These are phyloP conservation scores for Rhynchospora pubera DNA, from an alignment of 176 grass and related monocot species.

Conservation along the genomic window DNA sequence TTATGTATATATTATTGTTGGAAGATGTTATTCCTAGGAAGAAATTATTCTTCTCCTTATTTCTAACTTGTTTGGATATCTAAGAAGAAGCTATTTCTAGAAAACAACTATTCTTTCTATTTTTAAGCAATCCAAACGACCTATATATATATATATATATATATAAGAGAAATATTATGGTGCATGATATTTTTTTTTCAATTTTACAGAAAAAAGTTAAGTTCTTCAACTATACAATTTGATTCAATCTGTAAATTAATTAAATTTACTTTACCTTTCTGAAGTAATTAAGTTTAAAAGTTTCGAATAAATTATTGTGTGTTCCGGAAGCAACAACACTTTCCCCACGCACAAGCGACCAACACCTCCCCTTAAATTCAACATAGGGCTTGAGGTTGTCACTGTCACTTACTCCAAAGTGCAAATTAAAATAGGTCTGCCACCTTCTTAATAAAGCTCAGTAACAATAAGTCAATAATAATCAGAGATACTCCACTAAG, in stretches of 20 bases:
- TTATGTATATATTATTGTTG: no score
- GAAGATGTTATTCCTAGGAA: no score
- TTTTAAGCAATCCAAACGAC: no score
- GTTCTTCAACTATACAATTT: no score
- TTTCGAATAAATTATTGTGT: neutral
- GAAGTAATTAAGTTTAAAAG: neutral
- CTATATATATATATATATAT: no score
- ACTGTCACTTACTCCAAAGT: neutral
- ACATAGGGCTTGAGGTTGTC: neutral
- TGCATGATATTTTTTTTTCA: no score
- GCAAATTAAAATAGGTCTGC: neutral
- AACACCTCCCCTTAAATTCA: neutral
- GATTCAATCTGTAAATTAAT: neutral
- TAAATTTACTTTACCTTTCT: neutral
- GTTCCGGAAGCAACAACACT: neutral
- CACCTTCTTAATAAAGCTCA: neutral
- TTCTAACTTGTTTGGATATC: no score
- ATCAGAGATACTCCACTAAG: neutral
- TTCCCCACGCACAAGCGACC: conserved; percentile 5
- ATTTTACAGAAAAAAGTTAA: no score
- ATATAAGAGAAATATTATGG: no score
- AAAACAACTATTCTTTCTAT: no score
- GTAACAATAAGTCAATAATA: neutral
- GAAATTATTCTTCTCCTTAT: no score
- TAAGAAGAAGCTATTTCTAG: no score